A percentile compares a stretch with the other conserved stretches of the same genome.
phyloP scores from a whole-genome alignment of 805 yeast species.

The Yamadazyma nakazawae region DNA sequence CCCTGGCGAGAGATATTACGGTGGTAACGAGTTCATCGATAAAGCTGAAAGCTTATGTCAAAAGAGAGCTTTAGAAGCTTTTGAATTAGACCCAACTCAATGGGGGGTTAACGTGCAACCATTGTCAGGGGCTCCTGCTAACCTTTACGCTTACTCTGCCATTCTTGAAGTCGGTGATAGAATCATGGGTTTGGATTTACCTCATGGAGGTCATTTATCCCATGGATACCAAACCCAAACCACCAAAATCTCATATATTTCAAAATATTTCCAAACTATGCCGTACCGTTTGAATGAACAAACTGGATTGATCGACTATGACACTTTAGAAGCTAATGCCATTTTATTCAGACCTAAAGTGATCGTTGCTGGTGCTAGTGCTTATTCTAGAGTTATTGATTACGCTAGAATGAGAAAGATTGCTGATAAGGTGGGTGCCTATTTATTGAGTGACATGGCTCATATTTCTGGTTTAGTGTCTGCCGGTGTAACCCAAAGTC shows the following conservation, averaged over 20 bases:
- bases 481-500: conserved; percentile 93
- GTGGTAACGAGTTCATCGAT: conserved; percentile 97
- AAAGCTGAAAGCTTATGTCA: conserved; percentile 91
- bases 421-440: conserved; percentile 97
- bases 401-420: conserved; percentile 94
- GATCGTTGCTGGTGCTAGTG: conserved; percentile 96
- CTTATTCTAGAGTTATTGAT: conserved; percentile 94
- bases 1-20: conserved; percentile 98
- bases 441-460: conserved; percentile 96
- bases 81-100: conserved; percentile 68
- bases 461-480: conserved; percentile 95
- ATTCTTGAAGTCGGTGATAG: conserved; percentile 94
- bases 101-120: conserved; percentile 99
- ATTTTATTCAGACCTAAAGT: conserved; percentile 92
- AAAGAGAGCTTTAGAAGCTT: conserved; percentile 89
- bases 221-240: conserved; percentile 97
- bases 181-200: conserved; percentile 95
- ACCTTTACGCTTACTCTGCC: conserved; percentile 94
- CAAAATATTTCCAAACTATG: conserved; percentile 97
- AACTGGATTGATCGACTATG: conserved; percentile 96
- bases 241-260: conserved; percentile 90
- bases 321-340: conserved; percentile 89
- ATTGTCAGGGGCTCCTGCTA: conserved; percentile 96
- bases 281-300: conserved; percentile 91
- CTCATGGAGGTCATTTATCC: conserved; percentile 98